Base-by-base conservation (phyloP, 2,329 filamentous ascomycete species). In the Sarocladium brachiariae region DNA sequence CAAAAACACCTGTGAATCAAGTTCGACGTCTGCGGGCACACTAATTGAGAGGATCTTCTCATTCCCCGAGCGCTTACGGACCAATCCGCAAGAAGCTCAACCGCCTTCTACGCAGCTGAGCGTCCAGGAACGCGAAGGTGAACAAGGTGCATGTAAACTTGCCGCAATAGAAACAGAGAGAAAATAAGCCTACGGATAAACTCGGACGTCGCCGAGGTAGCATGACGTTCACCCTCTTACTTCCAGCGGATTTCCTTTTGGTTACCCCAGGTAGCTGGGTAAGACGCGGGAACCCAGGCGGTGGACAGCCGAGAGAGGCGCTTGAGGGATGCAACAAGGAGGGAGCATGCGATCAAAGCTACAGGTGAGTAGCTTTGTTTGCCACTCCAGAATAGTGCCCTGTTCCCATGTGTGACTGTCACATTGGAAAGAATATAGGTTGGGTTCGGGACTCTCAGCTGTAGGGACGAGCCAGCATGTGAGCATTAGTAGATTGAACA, bases 121-220 rank as follows among this genome's bases (percentile, higher is more conserved):
- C n/a, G 5, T n/a, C 5, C 7, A 35, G 9, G 8, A 19, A 6
- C 19, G 37, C 19, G 9, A 19, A 8, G 18, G 6, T 7, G 14
- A 4, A 18, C 19, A 10, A 39, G 23, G 37, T 18, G 23, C 37
- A 39, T 39, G 37, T 18, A 39, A 39, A n/a, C n/a, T n/a, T n/a
- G n/a, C n/a, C n/a, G n/a, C n/a, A n/a, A n/a, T n/a, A n/a, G n/a
- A 39, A 16, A 19, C 9, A 16, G n/a, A 11, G n/a, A 14, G 6
- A 16, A 11, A 35, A 35, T 35, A 35, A 35, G 33, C 33, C 7
- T 35, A n/a, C 9, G 6, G 10, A 35, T 7, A 5, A 16, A 5
- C 5, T 18, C 39, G 39, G 39, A 45, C 39, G 39, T 45, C 39
- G 39, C 39, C 39, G 39, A 45, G 18, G 24, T 9, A 45, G 39